Base-by-base conservation (phyloP, 495 filamentous ascomycete genomes). In the Annulohypoxylon stygium region DNA sequence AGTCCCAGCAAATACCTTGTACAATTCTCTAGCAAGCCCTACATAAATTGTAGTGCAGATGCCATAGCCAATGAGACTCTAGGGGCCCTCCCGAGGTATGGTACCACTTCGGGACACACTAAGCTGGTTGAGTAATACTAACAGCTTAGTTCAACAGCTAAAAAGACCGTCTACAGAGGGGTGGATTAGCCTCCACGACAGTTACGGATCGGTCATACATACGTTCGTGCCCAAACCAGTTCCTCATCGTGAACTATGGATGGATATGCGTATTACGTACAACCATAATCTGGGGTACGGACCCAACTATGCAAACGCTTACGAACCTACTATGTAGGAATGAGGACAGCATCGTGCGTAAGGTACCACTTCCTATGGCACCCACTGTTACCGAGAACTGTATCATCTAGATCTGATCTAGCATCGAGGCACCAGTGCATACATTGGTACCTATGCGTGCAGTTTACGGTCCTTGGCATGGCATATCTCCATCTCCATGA, bases 401-500 rank as follows among this genome's bases (percentile, higher is more conserved):
- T 54, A n/a, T 30, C 34, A 30, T 33, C 14, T 26, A 54, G 23
- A 54, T 54, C 25, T 26, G 3, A 54, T 26, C 50, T 54, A 51
- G 20, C 23, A 26, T 53, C 18, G 25, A 30, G 18, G 10, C 10
- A 53, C 20, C 30, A 30, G 30, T 30, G 30, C 30, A 30, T 30
- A 30, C 30, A 30, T 30, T 30, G 30, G n/a, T 54, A 54, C 14
- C 25, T 23, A 54, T 33, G 12, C 11, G 25, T 30, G 25, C 50
- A 54, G 50, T 25, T 54, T 54, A n/a, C 25, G 25, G 10, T 33
- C 50, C 50, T 54, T 54, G 23, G 50, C 50, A 26, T 23, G 20
- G 20, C 20, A 23, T 23, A 26, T 11, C 12, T 18, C 48, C 48
- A 9, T 54, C 50, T 25, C 25, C 33, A n/a, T n/a, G 50, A 54